Evolutionary conservation across 2,329 filamentous ascomycete species (phyloP).

Genomic region (Blastomyces parvus): DNA sequence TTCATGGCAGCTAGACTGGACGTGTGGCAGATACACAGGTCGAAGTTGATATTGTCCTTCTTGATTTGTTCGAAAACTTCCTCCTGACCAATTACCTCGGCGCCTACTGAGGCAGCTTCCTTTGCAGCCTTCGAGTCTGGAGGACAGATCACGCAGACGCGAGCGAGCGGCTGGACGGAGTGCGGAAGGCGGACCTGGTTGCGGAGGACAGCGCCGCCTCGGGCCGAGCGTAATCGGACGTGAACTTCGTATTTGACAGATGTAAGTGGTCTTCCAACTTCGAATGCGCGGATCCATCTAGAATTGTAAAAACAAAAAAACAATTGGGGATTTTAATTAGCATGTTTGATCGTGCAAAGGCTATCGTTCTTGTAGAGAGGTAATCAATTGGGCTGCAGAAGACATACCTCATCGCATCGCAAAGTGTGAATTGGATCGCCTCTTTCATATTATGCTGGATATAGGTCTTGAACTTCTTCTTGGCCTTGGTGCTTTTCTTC

Average conservation of each 20-base stretch:
- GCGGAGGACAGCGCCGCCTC: conserved; percentile 77
- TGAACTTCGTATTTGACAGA: conserved; percentile 80
- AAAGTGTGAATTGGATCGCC: conserved; percentile 66
- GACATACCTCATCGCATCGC: conserved; percentile 75
- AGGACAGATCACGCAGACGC: conserved; percentile 85
- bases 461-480: conserved; percentile 53
- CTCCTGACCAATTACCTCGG: conserved; percentile 74
- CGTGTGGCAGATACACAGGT: conserved; percentile 76
- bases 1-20: conserved; percentile 68
- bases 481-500: conserved; percentile 20
- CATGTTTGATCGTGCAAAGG: background rate
- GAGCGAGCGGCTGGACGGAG: conserved; percentile 77
- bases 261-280: conserved; percentile 70
- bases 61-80: conserved; percentile 71
- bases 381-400: background rate
- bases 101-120: conserved; percentile 68
- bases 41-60: conserved; percentile 71
- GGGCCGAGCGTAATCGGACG: conserved; percentile 70
- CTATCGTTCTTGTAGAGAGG: background rate
- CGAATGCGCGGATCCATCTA: conserved; percentile 82
- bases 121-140: conserved; percentile 64
- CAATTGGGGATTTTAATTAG: background rate
- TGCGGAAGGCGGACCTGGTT: conserved; percentile 82
- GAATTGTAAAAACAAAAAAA: background rate
- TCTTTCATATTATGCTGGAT: conserved; percentile 53